Evolutionary conservation across 2,329 filamentous ascomycete genomes (phyloP), one percentile per base, ranked within the genome.

Genomic region (Pseudopyricularia cyperi): DNA sequence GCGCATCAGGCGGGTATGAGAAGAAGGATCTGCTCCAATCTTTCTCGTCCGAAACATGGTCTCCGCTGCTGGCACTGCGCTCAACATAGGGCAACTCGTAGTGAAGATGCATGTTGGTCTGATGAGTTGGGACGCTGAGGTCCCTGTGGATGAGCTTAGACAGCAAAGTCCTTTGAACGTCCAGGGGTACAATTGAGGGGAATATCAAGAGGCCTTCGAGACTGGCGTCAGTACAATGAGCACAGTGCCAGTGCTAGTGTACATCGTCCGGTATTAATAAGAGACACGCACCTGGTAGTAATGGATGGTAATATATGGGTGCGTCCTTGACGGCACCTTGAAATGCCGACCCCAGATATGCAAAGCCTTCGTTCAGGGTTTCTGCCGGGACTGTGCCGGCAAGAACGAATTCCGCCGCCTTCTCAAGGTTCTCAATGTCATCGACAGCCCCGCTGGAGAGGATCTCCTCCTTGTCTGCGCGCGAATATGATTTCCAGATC

Each of bases 401-500:
- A 14, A 71, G 59, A 35, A 68, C 63, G 59, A 85, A 79, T 46
- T 66, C 59, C 4, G 68, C 65, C 2, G 64, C 64, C 26, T 68
- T 65, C 11, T 68, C 65, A 1, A 66, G 58, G 4, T 58, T 51
- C 24, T 61, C 63, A 30, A 76, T 59, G 53, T 87, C 77, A 51
- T 80, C 73, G 56, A 87, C 76, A 15, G 76, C 71, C 19, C 74
- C 67, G 57, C 81, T 75, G 9, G 68, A 58, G 7, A 72, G 60
- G n/a, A 86, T 65, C 1, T 72, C 70, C 7, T 67, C 60, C 3
- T 74, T 66, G 0, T 81, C 75, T 35, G 79, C 72, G 56, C 77
- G 83, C 24, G 84, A 80, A 59, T 84, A 88, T 42, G 69, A 70
- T 65, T 95, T 95, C 78, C 89, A 96, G 52, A 81, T 70, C 46